These are phyloP conservation scores for Bipolaris victoriae DNA, from an alignment of 2,329 filamentous ascomycete species.

Conservation along the genomic window DNA sequence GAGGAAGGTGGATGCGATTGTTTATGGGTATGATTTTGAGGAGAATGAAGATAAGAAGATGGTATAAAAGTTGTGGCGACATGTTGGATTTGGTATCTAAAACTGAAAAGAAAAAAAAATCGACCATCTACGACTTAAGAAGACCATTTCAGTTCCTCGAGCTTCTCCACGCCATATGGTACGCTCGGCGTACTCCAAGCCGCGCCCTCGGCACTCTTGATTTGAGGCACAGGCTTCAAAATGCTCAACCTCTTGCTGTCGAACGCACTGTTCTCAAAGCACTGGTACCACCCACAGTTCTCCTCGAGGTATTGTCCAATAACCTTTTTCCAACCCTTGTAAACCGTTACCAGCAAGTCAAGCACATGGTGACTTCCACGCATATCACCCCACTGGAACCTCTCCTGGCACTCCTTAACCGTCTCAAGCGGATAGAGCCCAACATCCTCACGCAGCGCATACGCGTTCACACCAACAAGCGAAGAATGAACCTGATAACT, in stretches of 20 bases:
- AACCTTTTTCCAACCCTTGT: slow-evolving; percentile 2
- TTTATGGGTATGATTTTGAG: neutral
- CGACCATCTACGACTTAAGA: neutral
- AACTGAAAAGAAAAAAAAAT: neutral
- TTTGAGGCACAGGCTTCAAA: neutral
- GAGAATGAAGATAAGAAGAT: neutral
- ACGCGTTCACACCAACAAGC: neutral
- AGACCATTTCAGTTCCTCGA: neutral
- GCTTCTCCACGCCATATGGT: neutral
- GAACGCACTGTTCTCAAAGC: neutral
- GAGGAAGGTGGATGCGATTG: neutral
- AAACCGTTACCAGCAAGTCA: neutral
- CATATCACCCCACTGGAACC: slow-evolving; percentile 1
- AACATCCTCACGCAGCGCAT: neutral
- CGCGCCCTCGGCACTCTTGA: neutral
- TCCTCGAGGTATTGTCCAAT: neutral
- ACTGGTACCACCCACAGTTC: slow-evolving; percentile 2
- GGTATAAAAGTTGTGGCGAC: neutral
- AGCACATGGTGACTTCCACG: neutral
- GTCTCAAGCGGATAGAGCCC: neutral
- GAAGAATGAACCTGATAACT: slow-evolving; percentile 5
- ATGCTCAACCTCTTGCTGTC: neutral
- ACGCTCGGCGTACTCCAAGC: neutral
- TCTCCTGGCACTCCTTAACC: neutral
- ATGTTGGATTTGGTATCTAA: neutral